These are phyloP conservation scores for Pulveroboletus sp. DNA, from an alignment of 1,284 basidiomycete species.

Conservation along the genomic window DNA sequence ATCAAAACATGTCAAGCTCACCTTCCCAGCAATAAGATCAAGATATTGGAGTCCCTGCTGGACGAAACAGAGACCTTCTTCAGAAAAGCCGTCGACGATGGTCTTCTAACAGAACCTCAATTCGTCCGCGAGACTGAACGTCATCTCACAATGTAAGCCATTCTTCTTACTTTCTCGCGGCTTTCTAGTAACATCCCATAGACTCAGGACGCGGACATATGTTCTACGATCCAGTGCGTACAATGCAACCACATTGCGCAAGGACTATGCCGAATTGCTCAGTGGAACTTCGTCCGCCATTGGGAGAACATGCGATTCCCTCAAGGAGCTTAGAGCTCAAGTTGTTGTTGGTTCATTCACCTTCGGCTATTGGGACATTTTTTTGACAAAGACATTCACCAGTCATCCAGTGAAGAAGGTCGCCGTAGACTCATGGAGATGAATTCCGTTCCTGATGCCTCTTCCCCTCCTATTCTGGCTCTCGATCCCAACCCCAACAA, in stretches of 20 bases:
- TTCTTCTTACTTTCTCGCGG: too few species aligned
- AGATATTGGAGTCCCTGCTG: conserved; percentile 3
- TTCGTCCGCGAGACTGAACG: neutral
- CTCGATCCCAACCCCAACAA: neutral
- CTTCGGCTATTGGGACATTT: rapidly evolving
- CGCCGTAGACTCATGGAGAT: neutral
- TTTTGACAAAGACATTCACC: neutral
- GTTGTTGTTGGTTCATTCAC: conserved; percentile 6
- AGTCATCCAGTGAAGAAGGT: neutral
- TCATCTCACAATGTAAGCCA: neutral
- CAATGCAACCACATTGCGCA: neutral
- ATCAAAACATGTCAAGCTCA: neutral
- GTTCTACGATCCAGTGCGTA: neutral
- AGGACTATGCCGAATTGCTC: conserved; percentile 7
- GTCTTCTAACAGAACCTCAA: neutral
- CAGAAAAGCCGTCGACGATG: conserved; percentile 8
- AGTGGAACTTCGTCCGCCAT: conserved; percentile 10
- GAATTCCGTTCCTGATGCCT: neutral
- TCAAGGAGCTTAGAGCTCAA: conserved; percentile 9
- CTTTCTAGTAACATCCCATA: neutral
- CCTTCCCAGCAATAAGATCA: conserved; percentile 16
- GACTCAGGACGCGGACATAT: neutral
- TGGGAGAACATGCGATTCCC: neutral
- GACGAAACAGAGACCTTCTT: conserved; percentile 7
- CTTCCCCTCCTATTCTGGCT: neutral